A percentile compares a stretch with the other conserved stretches of the same genome.
These are phyloP conservation scores for Rhynchosporium secalis DNA, from an alignment of 2,329 filamentous ascomycete genomes.

Conservation along the genomic window DNA sequence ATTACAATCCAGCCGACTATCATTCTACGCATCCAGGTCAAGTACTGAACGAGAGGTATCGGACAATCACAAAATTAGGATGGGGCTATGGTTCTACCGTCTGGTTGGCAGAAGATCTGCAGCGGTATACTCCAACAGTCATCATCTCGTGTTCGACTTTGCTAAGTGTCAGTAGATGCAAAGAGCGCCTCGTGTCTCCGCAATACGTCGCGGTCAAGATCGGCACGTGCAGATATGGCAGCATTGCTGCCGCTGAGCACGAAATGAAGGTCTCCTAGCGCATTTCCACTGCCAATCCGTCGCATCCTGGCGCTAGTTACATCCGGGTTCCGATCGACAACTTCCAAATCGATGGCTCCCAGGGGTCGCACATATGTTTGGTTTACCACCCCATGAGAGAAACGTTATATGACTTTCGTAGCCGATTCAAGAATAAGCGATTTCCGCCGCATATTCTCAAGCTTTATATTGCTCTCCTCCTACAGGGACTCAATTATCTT, in stretches of 20 bases:
- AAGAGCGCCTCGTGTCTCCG: background rate
- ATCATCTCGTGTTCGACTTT: background rate
- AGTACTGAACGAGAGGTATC: conserved; percentile 1
- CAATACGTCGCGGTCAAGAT: conserved; percentile 4
- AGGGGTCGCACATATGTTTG: conserved; percentile 1
- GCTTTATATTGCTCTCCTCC: conserved; percentile 1
- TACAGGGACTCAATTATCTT: conserved; percentile 9
- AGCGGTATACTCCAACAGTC: background rate
- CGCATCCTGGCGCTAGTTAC: conserved; percentile 7
- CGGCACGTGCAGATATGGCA: background rate
- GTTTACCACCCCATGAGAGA: conserved; percentile 5
- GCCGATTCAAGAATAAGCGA: conserved; percentile 4
- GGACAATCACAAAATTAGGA: conserved; percentile 10
- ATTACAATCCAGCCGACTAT: conserved; percentile 1
- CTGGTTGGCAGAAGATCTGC: conserved; percentile 8
- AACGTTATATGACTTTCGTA: background rate
- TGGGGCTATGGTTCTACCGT: conserved; percentile 7
- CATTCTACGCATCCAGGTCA: conserved; percentile 2
- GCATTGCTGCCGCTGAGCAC: conserved; percentile 4
- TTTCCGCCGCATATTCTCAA: conserved; percentile 2
- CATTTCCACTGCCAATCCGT: conserved; percentile 7
- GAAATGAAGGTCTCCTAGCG: conserved; percentile 7
- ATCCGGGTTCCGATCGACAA: conserved; percentile 5
- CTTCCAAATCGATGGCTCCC: background rate
- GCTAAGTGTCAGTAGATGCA: background rate